Evolutionary conservation across 1,284 basidiomycete species (phyloP).

Genomic region (Phlebopus sp.): DNA sequence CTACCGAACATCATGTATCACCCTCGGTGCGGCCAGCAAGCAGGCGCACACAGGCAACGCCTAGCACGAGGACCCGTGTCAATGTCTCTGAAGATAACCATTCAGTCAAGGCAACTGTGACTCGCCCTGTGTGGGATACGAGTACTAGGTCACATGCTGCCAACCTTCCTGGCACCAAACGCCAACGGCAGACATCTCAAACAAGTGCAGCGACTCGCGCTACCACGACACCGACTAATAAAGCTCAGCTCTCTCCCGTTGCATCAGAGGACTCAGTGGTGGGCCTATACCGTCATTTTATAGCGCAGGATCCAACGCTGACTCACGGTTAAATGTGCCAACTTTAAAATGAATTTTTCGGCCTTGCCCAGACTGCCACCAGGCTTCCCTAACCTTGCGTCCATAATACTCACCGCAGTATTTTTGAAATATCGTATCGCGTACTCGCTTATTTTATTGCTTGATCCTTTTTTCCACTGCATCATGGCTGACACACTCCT

Average conservation of each 20-base stretch:
- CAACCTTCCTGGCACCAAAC: slow-evolving; percentile 42
- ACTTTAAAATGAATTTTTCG: slow-evolving; percentile 16
- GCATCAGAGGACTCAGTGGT: slow-evolving; percentile 84
- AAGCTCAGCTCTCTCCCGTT: slow-evolving; percentile 64
- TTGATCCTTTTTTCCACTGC: slow-evolving; percentile 17
- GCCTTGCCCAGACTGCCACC: slow-evolving; percentile 22
- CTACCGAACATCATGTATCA: slow-evolving; percentile 47
- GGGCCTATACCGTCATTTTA: slow-evolving; percentile 74
- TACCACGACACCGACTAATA: slow-evolving; percentile 33
- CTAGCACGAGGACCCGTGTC: slow-evolving; percentile 44
- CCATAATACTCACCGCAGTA: slow-evolving; percentile 18
- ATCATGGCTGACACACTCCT: slow-evolving; percentile 34
- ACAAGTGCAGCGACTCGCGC: slow-evolving; percentile 46
- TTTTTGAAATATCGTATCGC: slow-evolving; percentile 23
- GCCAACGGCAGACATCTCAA: slow-evolving; percentile 68
- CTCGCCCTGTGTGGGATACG: slow-evolving; percentile 66
- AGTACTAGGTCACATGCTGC: slow-evolving; percentile 50
- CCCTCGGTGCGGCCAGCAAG: slow-evolving; percentile 55
- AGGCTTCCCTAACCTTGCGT: slow-evolving; percentile 21
- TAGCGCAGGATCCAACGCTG: slow-evolving; percentile 69
- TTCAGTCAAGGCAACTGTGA: slow-evolving; percentile 64
- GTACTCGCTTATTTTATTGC: slow-evolving; percentile 23
- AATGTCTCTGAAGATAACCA: slow-evolving; percentile 53
- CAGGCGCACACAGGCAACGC: slow-evolving; percentile 55
- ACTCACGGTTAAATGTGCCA: slow-evolving; percentile 41